phyloP scores from a whole-genome alignment of 495 filamentous ascomycete species.

The Peziza echinospora region DNA sequence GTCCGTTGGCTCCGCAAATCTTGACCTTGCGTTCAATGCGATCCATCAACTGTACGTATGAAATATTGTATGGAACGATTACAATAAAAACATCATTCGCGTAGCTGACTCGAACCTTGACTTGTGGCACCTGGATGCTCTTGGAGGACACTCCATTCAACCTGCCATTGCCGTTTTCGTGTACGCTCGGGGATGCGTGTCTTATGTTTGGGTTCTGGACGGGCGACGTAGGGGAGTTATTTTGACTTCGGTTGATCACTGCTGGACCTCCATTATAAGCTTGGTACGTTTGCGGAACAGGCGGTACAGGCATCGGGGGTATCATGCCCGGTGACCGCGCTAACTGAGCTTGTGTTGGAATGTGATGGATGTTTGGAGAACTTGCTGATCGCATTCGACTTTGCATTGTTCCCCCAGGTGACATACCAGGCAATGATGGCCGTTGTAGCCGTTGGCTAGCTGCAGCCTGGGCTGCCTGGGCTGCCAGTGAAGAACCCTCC shows the following conservation, averaged over 20 bases:
- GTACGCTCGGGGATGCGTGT: constrained; percentile 9
- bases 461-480: constrained; percentile 30
- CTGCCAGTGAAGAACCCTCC: constrained; percentile 29
- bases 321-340: constrained; percentile 23
- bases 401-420: constrained; percentile 30
- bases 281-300: constrained; percentile 29
- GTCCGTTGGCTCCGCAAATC: constrained; percentile 12
- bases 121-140: constrained; percentile 29
- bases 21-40: constrained; percentile 86
- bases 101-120: constrained; percentile 87
- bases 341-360: constrained; percentile 15
- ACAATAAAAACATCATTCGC: constrained; percentile 67
- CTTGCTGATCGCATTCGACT: constrained; percentile 39
- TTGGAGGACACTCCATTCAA: background rate
- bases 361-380: constrained; percentile 33
- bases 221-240: constrained; percentile 35
- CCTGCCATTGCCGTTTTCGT: constrained; percentile 8
- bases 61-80: constrained; percentile 80
- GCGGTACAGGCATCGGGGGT: constrained; percentile 43
- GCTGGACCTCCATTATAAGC: constrained; percentile 21
- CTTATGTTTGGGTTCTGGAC: constrained; percentile 7
- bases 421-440: constrained; percentile 64
- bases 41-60: constrained; percentile 75
- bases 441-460: constrained; percentile 42
- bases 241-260: constrained; percentile 46